Percentiles rank a stretch among this genome's conserved stretches.
These are phyloP conservation scores for Acanthamoeba healyi DNA, from an alignment of 208 protist species.

Conservation along the genomic window DNA sequence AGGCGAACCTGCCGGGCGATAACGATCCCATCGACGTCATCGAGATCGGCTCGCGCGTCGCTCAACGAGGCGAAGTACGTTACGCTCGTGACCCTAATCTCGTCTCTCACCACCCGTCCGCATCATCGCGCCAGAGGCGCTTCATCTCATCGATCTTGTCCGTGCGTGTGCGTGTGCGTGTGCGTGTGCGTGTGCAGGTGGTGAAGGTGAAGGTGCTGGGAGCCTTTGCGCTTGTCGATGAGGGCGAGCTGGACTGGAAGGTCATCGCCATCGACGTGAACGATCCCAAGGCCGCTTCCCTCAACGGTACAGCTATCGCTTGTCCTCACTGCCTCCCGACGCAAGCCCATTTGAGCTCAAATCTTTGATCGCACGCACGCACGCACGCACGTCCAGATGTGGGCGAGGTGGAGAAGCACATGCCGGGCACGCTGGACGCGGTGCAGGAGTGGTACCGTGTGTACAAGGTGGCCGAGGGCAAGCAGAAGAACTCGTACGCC, in stretches of 20 bases:
- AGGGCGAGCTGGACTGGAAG: constrained; percentile 82
- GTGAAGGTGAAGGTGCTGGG: constrained; percentile 77
- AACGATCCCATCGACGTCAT: constrained; percentile 77
- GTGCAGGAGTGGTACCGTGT: constrained; percentile 77
- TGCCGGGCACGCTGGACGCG: constrained; percentile 83
- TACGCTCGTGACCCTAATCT: background rate
- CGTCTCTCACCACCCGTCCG: background rate
- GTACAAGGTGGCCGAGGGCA: constrained; percentile 80
- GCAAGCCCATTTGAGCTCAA: too few species aligned
- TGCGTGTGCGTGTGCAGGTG: constrained; percentile 15
- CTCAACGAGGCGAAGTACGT: background rate
- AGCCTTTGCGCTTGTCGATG: constrained; percentile 76
- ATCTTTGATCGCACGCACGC: too few species aligned
- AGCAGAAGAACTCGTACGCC: constrained; percentile 78
- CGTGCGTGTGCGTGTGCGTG: background rate
- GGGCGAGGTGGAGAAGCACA: constrained; percentile 85
- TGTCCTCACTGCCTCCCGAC: too few species aligned
- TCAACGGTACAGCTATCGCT: constrained; percentile 38
- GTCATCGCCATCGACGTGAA: constrained; percentile 68
- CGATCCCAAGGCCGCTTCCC: constrained; percentile 16
- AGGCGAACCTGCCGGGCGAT: constrained; percentile 31
- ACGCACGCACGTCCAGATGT: too few species aligned
- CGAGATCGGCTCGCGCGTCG: constrained; percentile 46
- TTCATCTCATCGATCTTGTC: too few species aligned
- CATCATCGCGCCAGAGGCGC: too few species aligned